These are phyloP conservation scores for Quercus tomentella DNA, from an alignment of 331 rosid species.

Conservation along the genomic window DNA sequence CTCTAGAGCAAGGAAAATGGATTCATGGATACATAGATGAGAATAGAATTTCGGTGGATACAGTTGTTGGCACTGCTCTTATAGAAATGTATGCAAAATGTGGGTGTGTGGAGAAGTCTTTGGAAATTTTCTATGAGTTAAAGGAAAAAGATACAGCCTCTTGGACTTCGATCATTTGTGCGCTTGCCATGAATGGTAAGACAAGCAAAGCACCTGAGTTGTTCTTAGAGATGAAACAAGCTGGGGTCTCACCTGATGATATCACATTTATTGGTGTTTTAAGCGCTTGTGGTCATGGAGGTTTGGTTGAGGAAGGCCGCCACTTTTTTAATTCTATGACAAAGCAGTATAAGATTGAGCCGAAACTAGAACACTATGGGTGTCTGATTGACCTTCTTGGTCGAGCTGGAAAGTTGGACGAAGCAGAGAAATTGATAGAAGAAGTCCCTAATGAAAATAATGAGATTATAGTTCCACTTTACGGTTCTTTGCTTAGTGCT, in stretches of 20 bases:
- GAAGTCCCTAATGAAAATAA: slow-evolving; percentile 37
- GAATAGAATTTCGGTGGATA: slow-evolving; percentile 44
- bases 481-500: slow-evolving; percentile 75
- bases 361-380: slow-evolving; percentile 67
- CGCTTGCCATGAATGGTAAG: slow-evolving; percentile 70
- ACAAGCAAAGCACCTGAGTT: slow-evolving; percentile 52
- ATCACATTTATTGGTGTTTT: slow-evolving; percentile 59
- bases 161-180: slow-evolving; percentile 76
- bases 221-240: slow-evolving; percentile 53
- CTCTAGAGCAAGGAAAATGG: slow-evolving; percentile 72
- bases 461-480: slow-evolving; percentile 45
- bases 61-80: slow-evolving; percentile 69
- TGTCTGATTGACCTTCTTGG: slow-evolving; percentile 75
- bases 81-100: slow-evolving; percentile 80
- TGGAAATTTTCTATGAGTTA: slow-evolving; percentile 50
- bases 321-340: slow-evolving; percentile 51
- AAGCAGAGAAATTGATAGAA: slow-evolving; percentile 62
- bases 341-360: slow-evolving; percentile 37
- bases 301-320: slow-evolving; percentile 71
- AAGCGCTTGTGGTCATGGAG: slow-evolving; percentile 72
- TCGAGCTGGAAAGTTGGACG: slow-evolving; percentile 56
- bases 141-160: slow-evolving; percentile 57
- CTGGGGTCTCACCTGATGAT: slow-evolving; percentile 61
- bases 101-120: slow-evolving; percentile 51
- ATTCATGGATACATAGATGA: slow-evolving; percentile 50